Evolutionary conservation across 148 eudicot species (phyloP).

Genomic region (Arctostaphylos glauca): DNA sequence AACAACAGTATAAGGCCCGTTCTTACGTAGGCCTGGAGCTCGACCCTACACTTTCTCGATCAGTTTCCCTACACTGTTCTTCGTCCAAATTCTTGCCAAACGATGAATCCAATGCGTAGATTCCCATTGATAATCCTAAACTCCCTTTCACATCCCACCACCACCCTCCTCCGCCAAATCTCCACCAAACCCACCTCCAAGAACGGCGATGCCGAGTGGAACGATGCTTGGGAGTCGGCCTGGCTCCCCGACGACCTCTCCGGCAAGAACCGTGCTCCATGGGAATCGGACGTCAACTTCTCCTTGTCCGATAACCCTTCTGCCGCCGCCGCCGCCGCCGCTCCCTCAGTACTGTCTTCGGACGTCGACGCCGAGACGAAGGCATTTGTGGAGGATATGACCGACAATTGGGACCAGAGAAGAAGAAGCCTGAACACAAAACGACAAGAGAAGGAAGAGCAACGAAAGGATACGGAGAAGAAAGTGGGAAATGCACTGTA

Average conservation of each 20-base stretch:
- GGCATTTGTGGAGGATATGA: constrained; percentile 90
- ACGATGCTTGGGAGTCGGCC: constrained; percentile 78
- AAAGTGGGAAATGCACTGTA: constrained; percentile 34
- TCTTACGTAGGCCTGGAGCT: too few relatives aligned
- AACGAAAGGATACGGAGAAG: constrained; percentile 5
- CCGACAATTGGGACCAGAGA: constrained; percentile 85
- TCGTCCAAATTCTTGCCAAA: not conserved
- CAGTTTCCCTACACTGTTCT: not conserved
- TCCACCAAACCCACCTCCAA: constrained; percentile 29
- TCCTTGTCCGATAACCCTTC: constrained; percentile 24
- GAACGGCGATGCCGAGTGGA: constrained; percentile 54
- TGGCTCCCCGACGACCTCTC: constrained; percentile 79
- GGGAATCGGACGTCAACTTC: constrained; percentile 63
- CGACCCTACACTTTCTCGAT: too few relatives aligned
- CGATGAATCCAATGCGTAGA: constrained; percentile 18
- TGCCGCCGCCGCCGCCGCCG: not conserved
- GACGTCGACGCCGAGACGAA: constrained; percentile 65
- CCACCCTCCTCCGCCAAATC: constrained; percentile 15
- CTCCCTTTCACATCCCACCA: constrained; percentile 9
- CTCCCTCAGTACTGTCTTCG: constrained; percentile 4
- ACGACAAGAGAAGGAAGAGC: not conserved
- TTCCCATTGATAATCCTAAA: constrained; percentile 5
- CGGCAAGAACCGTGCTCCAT: constrained; percentile 48
- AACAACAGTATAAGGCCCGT: too few relatives aligned
- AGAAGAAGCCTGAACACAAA: constrained; percentile 17